These are phyloP conservation scores for Cystobasidium sp. DNA, from an alignment of 1,284 basidiomycete species.

Conservation along the genomic window DNA sequence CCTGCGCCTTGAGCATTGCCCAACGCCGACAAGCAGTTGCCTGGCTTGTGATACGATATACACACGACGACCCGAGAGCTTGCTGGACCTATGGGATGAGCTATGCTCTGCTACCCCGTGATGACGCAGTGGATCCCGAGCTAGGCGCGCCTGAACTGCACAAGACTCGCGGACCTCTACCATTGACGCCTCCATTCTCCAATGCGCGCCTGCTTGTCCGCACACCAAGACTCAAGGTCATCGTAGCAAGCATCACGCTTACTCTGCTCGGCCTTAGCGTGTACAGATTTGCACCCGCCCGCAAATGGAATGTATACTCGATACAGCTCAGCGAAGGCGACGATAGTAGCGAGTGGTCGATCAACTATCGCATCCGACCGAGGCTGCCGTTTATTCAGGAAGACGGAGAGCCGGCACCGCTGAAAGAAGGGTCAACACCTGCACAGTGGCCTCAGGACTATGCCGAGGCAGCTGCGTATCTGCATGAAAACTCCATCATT, in stretches of 20 bases:
- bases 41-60: no score
- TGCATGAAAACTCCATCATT: not conserved
- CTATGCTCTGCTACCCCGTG: slow-evolving; percentile 37
- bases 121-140: slow-evolving; percentile 8
- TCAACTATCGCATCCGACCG: slow-evolving; percentile 1
- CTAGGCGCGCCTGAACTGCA: not conserved
- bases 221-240: slow-evolving; percentile 8
- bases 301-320: not conserved
- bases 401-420: slow-evolving; percentile 22
- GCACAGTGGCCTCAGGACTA: slow-evolving; percentile 40
- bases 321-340: not conserved
- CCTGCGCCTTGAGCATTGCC: no score
- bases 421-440: not conserved
- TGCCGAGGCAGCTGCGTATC: slow-evolving; percentile 7
- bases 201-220: slow-evolving; percentile 3
- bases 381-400: slow-evolving; percentile 12
- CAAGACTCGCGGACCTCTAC: not conserved
- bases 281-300: not conserved
- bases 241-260: not conserved
- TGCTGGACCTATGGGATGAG: slow-evolving; percentile 20
- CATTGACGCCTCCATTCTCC: slow-evolving; percentile 9
- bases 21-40: no score
- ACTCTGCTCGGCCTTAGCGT: slow-evolving; percentile 17
- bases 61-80: no score
- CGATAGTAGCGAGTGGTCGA: slow-evolving; percentile 1